Conservation (phyloP, 306 rosid genomes). For the Pyrus communis region DNA sequence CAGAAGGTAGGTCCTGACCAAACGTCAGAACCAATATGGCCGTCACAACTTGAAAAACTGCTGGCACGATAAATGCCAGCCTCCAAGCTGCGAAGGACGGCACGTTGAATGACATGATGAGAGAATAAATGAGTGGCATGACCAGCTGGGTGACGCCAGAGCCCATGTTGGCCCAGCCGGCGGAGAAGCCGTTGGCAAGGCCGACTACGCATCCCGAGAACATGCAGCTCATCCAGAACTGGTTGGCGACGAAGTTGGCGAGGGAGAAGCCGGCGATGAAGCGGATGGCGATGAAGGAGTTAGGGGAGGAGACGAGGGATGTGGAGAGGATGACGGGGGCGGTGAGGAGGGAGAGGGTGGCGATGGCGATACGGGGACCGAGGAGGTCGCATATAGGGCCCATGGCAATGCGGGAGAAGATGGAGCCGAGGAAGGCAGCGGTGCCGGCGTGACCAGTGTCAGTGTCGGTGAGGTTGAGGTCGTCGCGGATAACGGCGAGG, state of each 20-base stretch:
- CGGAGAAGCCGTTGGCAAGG: slow-evolving; percentile 48
- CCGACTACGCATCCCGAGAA: slow-evolving; percentile 44
- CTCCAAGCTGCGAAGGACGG: slow-evolving; percentile 50
- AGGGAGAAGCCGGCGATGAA: slow-evolving; percentile 47
- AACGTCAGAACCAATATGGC: slow-evolving; percentile 31
- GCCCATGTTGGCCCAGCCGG: slow-evolving; percentile 62
- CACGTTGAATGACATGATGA: slow-evolving; percentile 19
- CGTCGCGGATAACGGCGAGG: slow-evolving; percentile 36
- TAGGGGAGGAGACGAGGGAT: slow-evolving; percentile 28
- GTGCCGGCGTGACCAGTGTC: slow-evolving; percentile 36
- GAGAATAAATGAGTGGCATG: slow-evolving; percentile 44
- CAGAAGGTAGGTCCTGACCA: slow-evolving; percentile 38
- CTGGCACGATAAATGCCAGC: slow-evolving; percentile 29
- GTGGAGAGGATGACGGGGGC: slow-evolving; percentile 40
- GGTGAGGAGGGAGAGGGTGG: slow-evolving; percentile 48
- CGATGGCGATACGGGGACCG: slow-evolving; percentile 48
- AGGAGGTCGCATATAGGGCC: slow-evolving; percentile 48
- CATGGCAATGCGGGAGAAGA: slow-evolving; percentile 59
- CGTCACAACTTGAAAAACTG: slow-evolving; percentile 29
- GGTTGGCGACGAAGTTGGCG: slow-evolving; percentile 54
- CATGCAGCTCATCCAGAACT: slow-evolving; percentile 65
- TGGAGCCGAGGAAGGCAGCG: slow-evolving; percentile 48
- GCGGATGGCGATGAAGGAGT: slow-evolving; percentile 34
- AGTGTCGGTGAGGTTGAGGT: slow-evolving; percentile 41
- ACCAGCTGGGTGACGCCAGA: slow-evolving; percentile 47